phyloP scores from a whole-genome alignment of 306 rosid genomes.

The Adenanthera pavonina region DNA sequence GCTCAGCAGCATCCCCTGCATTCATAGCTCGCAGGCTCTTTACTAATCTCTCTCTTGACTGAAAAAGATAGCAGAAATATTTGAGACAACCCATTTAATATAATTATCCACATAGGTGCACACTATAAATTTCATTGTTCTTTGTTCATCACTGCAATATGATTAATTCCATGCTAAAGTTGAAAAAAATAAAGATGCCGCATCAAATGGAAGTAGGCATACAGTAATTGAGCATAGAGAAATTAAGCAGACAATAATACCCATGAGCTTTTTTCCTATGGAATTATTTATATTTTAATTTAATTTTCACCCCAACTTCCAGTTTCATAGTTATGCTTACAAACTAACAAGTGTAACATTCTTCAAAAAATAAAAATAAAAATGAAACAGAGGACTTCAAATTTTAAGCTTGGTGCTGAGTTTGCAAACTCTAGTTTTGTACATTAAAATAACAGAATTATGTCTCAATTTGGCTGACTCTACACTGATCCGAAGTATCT shows the following conservation, averaged over 20 bases:
- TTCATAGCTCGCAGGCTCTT: conserved; percentile 85
- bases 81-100: conserved; percentile 18
- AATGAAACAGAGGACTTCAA: not conserved
- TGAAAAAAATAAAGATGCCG: not conserved
- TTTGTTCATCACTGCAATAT: conserved; percentile 9
- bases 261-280: not conserved
- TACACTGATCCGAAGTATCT: conserved; percentile 15
- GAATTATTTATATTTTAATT: not conserved
- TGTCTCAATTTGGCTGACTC: conserved; percentile 25
- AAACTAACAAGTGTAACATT: not conserved
- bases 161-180: not conserved
- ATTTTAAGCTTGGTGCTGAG: conserved; percentile 17
- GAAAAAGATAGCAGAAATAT: conserved; percentile 45
- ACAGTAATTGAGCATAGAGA: conserved; percentile 3
- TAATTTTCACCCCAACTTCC: not conserved
- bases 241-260: not conserved
- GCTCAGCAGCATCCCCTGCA: conserved; percentile 98
- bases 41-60: conserved; percentile 87
- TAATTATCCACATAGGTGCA: conserved; percentile 25
- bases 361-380: not conserved
- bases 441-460: conserved; percentile 10
- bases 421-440: conserved; percentile 2
- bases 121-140: not conserved
- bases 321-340: not conserved
- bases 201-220: conserved; percentile 10